phyloP scores from a whole-genome alignment of 805 yeast genomes.

The Candida nemodendra region DNA sequence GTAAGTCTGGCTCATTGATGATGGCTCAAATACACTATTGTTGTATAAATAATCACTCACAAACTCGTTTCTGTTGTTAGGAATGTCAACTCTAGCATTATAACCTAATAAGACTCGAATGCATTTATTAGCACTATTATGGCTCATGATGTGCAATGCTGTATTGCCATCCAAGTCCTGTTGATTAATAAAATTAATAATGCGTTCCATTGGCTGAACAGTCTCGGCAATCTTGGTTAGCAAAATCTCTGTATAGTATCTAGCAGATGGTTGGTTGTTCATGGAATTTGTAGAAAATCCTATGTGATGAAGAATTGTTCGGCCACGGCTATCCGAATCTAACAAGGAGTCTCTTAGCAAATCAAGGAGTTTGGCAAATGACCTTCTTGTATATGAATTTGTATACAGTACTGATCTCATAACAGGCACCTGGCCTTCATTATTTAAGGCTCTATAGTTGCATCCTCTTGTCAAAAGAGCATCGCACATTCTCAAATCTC shows the following conservation, averaged over 20 bases:
- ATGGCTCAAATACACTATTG: slow-evolving; percentile 19
- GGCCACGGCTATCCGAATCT: slow-evolving; percentile 67
- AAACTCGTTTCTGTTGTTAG: slow-evolving; percentile 44
- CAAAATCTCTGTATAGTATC: slow-evolving; percentile 76
- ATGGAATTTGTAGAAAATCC: slow-evolving; percentile 66
- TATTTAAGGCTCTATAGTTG: slow-evolving; percentile 54
- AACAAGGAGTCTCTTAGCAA: slow-evolving; percentile 74
- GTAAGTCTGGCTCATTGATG: slow-evolving; percentile 9
- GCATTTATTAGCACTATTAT: slow-evolving; percentile 44
- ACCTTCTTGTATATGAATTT: slow-evolving; percentile 76
- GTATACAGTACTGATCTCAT: slow-evolving; percentile 84
- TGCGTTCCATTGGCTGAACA: slow-evolving; percentile 57
- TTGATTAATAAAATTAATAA: slow-evolving; percentile 54
- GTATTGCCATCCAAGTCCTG: slow-evolving; percentile 60
- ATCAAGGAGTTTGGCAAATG: slow-evolving; percentile 77
- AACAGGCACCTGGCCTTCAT: slow-evolving; percentile 82
- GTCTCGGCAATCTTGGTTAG: slow-evolving; percentile 67
- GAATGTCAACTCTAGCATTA: slow-evolving; percentile 54
- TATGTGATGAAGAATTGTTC: slow-evolving; percentile 85
- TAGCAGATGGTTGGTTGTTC: slow-evolving; percentile 72
- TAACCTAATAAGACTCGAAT: slow-evolving; percentile 44
- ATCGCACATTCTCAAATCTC: slow-evolving; percentile 74
- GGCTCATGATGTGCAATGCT: slow-evolving; percentile 50
- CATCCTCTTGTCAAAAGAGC: slow-evolving; percentile 77
- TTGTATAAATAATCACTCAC: slow-evolving; percentile 39